These are phyloP conservation scores for Ananas comosus DNA, from an alignment of 176 grass and related monocot genomes.

Conservation along the genomic window DNA sequence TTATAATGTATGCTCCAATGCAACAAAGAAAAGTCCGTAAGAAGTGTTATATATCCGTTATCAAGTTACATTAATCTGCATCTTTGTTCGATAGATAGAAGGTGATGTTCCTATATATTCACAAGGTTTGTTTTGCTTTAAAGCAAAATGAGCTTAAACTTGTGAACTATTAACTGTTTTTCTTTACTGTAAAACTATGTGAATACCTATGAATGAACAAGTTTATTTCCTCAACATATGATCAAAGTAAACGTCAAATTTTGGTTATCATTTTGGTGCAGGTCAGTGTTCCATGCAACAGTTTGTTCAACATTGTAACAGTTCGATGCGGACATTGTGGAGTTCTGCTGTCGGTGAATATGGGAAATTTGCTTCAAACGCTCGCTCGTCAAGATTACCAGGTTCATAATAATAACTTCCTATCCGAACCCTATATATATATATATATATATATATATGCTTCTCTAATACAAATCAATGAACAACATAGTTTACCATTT, in stretches of 20 bases:
- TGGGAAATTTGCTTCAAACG: slow-evolving; percentile 50
- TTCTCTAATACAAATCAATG: no score
- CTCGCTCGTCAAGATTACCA: slow-evolving; percentile 52
- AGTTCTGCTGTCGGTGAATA: slow-evolving; percentile 75
- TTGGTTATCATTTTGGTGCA: slow-evolving; percentile 26
- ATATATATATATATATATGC: no score
- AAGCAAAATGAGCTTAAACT: not conserved
- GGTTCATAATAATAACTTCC: slow-evolving; percentile 23
- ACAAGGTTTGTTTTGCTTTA: not conserved
- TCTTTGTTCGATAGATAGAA: no score
- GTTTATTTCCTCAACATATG: not conserved
- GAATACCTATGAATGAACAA: not conserved
- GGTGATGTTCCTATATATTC: no score
- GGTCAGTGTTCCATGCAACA: slow-evolving; percentile 83
- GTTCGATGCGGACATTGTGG: slow-evolving; percentile 92
- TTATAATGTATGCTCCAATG: no score
- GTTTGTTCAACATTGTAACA: slow-evolving; percentile 65
- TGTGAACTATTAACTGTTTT: not conserved
- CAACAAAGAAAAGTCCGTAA: no score
- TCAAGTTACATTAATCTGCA: no score
- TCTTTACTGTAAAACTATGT: not conserved
- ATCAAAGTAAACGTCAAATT: not conserved
- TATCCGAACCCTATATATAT: not conserved
- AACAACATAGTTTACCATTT: no score
- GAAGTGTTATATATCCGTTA: no score